Evolutionary conservation across 1,284 basidiomycete species (phyloP), one percentile per base, ranked within the genome.

Genomic region (Leccinum pachyderme): DNA sequence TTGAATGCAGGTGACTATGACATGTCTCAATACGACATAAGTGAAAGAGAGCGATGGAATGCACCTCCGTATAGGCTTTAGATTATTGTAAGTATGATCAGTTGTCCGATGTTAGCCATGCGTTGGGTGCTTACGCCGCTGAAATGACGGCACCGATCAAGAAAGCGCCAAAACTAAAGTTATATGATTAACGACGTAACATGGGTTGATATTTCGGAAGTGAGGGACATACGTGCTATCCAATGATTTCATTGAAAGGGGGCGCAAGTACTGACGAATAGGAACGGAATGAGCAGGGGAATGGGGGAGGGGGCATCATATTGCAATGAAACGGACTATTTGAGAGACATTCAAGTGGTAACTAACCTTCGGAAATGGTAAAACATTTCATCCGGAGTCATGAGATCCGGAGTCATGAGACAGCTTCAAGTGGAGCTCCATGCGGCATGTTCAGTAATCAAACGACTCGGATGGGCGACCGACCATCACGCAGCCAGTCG

Each of bases 1-100:
- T 65, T 86, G 84, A 24, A 83, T 73, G 56, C 76, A 73, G 5
- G 82, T 82, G 15, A 84, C 84, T 84, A 18, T 44, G 0, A 37
- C 27, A 13, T 28, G 51, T 9, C 35, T 59, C 45, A 53, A 47
- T 27, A 7, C 5, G 15, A 15, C 3, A 27, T 24, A 47, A 24
- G 53, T 25, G 46, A 58, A 57, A 29, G 44, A 27, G 18, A 4
- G 12, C 0, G 15, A n/a, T 31, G 3, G 13, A 15, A 61, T 71
- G 11, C 51, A 84, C 83, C 77, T 70, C 83, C 83, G 54, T 80
- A 79, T 29, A 85, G 70, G 3, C 81, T 82, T 18, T 39, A 11
- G 18, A 47, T n/a, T 24, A 39, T 18, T 9, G 24, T 54, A 43
- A 60, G 52, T 8, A 29, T 15, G 44, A 51, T 39, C 44, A 51